phyloP scores from a whole-genome alignment of 2,329 filamentous ascomycete genomes.

The Botrytis cinerea region DNA sequence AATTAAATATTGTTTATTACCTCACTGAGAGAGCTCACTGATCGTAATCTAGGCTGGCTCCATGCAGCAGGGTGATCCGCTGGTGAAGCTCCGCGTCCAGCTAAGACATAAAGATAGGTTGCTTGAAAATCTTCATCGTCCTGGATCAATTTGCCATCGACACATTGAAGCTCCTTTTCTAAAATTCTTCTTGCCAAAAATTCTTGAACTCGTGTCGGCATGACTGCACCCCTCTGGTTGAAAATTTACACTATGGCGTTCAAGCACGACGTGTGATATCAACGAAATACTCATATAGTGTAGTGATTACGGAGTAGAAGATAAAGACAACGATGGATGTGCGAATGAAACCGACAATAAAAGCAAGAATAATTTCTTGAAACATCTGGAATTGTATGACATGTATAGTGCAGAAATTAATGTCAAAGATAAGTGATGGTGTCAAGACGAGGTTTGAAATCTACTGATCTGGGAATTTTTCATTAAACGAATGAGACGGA shows the following conservation, averaged over 20 bases:
- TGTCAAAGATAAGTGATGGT: neutral
- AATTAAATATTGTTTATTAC: neutral
- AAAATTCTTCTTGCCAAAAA: neutral
- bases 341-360: neutral
- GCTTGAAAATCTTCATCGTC: slow-evolving; percentile 5
- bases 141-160: neutral
- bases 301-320: neutral
- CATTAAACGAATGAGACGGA: neutral
- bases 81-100: neutral
- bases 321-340: neutral
- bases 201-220: neutral
- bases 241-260: neutral
- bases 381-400: neutral
- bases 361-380: neutral
- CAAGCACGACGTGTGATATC: neutral
- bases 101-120: neutral
- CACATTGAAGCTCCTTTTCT: neutral
- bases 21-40: neutral
- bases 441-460: neutral
- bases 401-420: neutral
- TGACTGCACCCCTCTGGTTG: neutral
- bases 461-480: neutral
- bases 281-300: neutral
- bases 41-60: neutral
- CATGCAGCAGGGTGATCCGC: neutral